Evolutionary conservation across 1,139 yeast species (phyloP), one percentile per base, ranked within the genome.

Genomic region (Geotrichum phurueaensis): DNA sequence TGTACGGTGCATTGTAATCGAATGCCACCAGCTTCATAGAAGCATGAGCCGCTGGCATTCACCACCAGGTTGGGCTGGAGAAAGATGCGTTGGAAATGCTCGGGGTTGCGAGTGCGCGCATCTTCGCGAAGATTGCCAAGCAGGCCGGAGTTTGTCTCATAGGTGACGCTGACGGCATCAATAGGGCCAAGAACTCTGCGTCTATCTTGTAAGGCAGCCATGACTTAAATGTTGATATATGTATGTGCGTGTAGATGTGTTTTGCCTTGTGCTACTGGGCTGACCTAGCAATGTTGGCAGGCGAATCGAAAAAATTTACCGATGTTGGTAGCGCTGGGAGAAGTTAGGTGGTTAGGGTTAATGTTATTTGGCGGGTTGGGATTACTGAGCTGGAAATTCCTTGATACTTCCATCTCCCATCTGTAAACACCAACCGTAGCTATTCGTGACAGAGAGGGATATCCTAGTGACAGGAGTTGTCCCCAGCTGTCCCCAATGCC

Each of bases 11-110:
- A 86, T 63, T 87, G 84, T 7, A 91, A 75, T 50, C 85, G 79
- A 36, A 84, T 82, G 57, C 80, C 81, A 18, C 82, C 87, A 13
- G 81, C 79, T 72, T 92, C 97, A 48, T 89, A 71, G 68, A 86
- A 88, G 13, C 95, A 82, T 10, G 96, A 89, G 1, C 98, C 98
- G 69, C 86, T 87, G 54, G 94, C 87, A 66, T 88, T 89, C 50
- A 83, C 81, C 23, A 87, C 83, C 23, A 82, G 75, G 1, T 89
- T 89, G 4, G 85, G 82, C 67, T 85, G 81, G 54, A 87, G 71
- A 50, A 66, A 70, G 4, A 70, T 65, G 1, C 69, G 71, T 22
- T 67, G 57, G 33, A 62, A 59, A 7, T 59, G 63, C 9, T 48
- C 43, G 10, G 47, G 51, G 2, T 23, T n/a, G 5, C 59, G 52